These are phyloP conservation scores for Cladophialophora exuberans DNA, from an alignment of 2,329 filamentous ascomycete species.

Conservation along the genomic window DNA sequence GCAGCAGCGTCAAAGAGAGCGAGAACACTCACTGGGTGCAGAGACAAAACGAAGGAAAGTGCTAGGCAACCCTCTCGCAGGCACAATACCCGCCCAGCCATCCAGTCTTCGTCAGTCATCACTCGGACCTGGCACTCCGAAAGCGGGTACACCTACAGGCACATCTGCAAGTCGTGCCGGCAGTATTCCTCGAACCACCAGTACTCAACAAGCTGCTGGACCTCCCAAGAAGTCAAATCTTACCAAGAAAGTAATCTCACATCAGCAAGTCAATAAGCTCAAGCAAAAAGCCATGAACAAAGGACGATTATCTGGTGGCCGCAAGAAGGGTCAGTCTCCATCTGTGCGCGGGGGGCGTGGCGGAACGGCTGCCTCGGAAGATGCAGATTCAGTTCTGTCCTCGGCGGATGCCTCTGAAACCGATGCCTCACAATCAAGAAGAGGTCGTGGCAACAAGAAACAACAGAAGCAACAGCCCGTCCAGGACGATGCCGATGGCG, in stretches of 20 bases:
- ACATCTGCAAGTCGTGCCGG: conserved; percentile 56
- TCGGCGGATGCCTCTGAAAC: conserved; percentile 54
- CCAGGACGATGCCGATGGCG: conserved; percentile 40
- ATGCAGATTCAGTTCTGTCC: conserved; percentile 59
- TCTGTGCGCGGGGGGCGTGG: conserved; percentile 43
- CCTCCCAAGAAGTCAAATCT: conserved; percentile 56
- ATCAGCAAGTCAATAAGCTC: conserved; percentile 35
- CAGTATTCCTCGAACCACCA: conserved; percentile 54
- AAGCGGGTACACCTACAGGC: conserved; percentile 57
- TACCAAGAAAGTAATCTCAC: conserved; percentile 50
- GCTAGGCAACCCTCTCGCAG: conserved; percentile 45
- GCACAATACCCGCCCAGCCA: conserved; percentile 53
- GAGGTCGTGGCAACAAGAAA: conserved; percentile 30
- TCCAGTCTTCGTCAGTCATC: conserved; percentile 64
- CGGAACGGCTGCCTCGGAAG: conserved; percentile 39
- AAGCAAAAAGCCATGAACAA: conserved; percentile 45
- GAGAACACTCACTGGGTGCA: conserved; percentile 59
- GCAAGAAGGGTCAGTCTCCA: conserved; percentile 48
- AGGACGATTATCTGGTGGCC: conserved; percentile 43
- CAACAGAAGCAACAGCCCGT: conserved; percentile 14
- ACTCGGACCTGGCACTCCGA: conserved; percentile 66
- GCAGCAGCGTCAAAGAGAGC: conserved; percentile 48
- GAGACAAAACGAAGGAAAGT: conserved; percentile 65
- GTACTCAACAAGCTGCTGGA: conserved; percentile 41
- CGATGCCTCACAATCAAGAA: conserved; percentile 37